Evolutionary conservation across 2,329 filamentous ascomycete species (phyloP), one percentile per base, ranked within the genome.

Genomic region (Neonectria ditissima): DNA sequence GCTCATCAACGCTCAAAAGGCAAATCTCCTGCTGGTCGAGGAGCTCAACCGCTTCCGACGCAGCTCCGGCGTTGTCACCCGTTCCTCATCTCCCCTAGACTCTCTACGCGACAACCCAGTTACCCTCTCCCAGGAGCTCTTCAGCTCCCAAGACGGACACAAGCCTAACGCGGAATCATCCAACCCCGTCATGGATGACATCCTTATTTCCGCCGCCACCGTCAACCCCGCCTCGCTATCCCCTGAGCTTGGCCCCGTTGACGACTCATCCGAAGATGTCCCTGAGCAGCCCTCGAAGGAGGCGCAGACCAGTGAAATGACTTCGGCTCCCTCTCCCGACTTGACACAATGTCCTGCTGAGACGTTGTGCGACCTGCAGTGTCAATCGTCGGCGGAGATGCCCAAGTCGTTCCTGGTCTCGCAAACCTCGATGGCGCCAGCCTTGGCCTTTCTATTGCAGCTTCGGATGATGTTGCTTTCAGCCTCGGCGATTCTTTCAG

Each of bases 331-430:
- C 83, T 87, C 91, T 83, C 87, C 92, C 89, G 93, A 97, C 87
- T 84, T 89, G 96, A 96, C 94, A 97, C 96, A 97, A 97, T 94
- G 97, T 97, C 94, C 96, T 98, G 96, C 96, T 87, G 96, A 88
- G 94, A 91, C 97, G 95, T 97, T 98, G 96, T 98, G 91, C 80
- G 96, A 97, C 96, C 96, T 97, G 96, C 96, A 92, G 96, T 99
- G 96, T 98, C 96, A 91, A 95, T 94, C 89, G 91, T 95, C 92
- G 91, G 88, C 83, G 85, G 87, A 86, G 81, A 83, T 82, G 80
- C 80, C 82, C 75, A 79, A 77, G 78, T 78, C 79, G 73, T 83
- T 80, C 77, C 75, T 70, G 77, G 76, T 75, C 73, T 82, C 79
- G 69, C 82, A 75, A 77, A 81, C 79, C 74, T 76, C 61, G 68